Evolutionary conservation across 352 stramenopile species (phyloP).

Genomic region (Phytopythium boreale): DNA sequence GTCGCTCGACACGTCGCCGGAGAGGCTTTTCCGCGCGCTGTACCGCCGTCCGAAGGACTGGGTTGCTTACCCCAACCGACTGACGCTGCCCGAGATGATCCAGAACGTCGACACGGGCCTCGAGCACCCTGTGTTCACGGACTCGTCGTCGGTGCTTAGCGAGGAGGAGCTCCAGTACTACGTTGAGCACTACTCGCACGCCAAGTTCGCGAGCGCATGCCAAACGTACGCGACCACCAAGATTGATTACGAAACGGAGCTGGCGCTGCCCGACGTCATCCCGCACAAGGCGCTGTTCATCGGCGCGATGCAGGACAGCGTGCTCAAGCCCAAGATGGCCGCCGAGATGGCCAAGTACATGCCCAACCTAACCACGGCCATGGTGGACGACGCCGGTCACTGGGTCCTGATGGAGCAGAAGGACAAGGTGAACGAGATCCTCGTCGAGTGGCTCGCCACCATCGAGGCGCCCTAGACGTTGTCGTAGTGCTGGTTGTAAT

Average conservation of each 20-base stretch:
- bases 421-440: slow-evolving; percentile 35
- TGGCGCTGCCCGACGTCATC: slow-evolving; percentile 25
- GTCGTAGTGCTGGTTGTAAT: too few species aligned
- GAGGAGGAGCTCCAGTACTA: slow-evolving; percentile 51
- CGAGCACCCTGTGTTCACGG: slow-evolving; percentile 28
- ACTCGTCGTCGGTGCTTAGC: slow-evolving; percentile 33
- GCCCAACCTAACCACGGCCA: slow-evolving; percentile 31
- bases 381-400: slow-evolving; percentile 37
- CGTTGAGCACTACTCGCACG: slow-evolving; percentile 30
- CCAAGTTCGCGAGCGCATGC: slow-evolving; percentile 29
- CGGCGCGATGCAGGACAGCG: slow-evolving; percentile 26
- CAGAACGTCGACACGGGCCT: slow-evolving; percentile 17
- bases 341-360: slow-evolving; percentile 35
- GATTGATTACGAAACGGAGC: slow-evolving; percentile 45
- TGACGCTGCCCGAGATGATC: slow-evolving; percentile 27
- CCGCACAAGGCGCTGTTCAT: slow-evolving; percentile 44
- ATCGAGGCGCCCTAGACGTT: slow-evolving; percentile 9
- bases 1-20: slow-evolving; percentile 28
- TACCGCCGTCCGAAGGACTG: slow-evolving; percentile 28
- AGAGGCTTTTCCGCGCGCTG: slow-evolving; percentile 30
- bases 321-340: slow-evolving; percentile 44
- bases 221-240: slow-evolving; percentile 39
- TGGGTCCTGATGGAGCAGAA: slow-evolving; percentile 41
- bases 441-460: slow-evolving; percentile 34
- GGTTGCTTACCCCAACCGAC: slow-evolving; percentile 6